These are phyloP conservation scores for thale cress (Arabidopsis thaliana) DNA, from an alignment of 345 rosid species.

Conservation along the genomic window TAIR10.1 NC_003076.8:9494501-9495000, in stretches of 20 bases:
- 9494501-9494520: conserved; percentile 21
- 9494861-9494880: neutral
- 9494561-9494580: conserved; percentile 46
- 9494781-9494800: neutral
- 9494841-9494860: too few species aligned
- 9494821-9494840: too few species aligned
- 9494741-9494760: neutral
- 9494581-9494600: conserved; percentile 27
- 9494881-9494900: neutral
- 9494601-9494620: neutral
- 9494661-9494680: neutral
- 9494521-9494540: conserved; percentile 49
- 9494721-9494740: neutral
- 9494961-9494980: neutral
- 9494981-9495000: neutral
- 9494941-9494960: neutral
- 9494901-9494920: neutral
- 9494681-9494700: neutral
- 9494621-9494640: neutral
- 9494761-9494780: conserved; percentile 14
- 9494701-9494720: neutral
- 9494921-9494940: conserved; percentile 2
- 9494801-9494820: too few species aligned
- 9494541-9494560: conserved; percentile 40
- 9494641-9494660: neutral